phyloP scores from a whole-genome alignment of 805 yeast genomes.

The Jamesozyma gamospora region DNA sequence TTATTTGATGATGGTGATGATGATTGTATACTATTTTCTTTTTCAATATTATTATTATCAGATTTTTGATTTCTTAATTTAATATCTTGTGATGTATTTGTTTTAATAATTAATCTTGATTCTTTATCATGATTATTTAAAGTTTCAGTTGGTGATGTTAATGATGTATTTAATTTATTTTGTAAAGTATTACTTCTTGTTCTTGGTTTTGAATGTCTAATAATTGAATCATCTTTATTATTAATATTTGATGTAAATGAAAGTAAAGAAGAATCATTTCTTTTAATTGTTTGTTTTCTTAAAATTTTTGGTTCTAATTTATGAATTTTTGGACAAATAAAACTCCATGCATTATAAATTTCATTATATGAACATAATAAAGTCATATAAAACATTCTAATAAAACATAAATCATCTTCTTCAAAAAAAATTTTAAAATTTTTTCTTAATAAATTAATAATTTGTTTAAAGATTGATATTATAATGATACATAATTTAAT shows the following conservation, averaged over 20 bases:
- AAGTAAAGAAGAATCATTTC: slow-evolving; percentile 5
- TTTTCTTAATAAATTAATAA: slow-evolving; percentile 33
- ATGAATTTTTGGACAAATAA: slow-evolving; percentile 7
- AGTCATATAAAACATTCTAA: slow-evolving; percentile 53
- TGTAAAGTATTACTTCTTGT: slow-evolving; percentile 22
- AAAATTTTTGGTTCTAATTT: not conserved
- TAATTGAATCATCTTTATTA: not conserved
- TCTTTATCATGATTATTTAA: too few species aligned
- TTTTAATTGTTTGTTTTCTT: slow-evolving; percentile 3
- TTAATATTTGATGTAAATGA: slow-evolving; percentile 1
- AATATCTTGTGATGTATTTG: too few species aligned
- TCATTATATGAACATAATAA: slow-evolving; percentile 57
- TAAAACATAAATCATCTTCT: slow-evolving; percentile 52
- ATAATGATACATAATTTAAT: slow-evolving; percentile 31
- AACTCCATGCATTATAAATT: slow-evolving; percentile 53
- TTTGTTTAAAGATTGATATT: slow-evolving; percentile 40
- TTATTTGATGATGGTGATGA: not conserved
- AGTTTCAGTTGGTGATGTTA: too few species aligned
- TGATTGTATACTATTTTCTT: not conserved
- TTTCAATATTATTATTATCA: not conserved
- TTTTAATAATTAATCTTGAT: too few species aligned
- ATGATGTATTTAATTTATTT: slow-evolving; percentile 15
- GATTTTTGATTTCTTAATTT: not conserved
- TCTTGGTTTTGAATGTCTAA: slow-evolving; percentile 11
- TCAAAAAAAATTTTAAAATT: slow-evolving; percentile 41